phyloP scores from a whole-genome alignment of 2,329 filamentous ascomycete species.

The Fusarium incarnatum region DNA sequence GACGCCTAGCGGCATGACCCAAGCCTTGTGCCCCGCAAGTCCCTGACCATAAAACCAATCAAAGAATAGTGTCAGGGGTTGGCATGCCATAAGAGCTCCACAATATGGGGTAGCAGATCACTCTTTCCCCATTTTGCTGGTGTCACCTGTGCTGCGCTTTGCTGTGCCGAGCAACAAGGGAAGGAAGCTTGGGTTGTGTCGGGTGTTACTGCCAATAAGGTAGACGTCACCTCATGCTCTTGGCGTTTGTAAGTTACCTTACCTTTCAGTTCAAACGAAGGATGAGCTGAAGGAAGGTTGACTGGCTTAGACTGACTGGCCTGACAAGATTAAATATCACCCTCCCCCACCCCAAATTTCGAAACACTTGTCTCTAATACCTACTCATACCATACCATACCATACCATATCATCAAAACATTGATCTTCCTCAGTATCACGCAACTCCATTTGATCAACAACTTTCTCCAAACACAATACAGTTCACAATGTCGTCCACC shows the following conservation, averaged over 20 bases:
- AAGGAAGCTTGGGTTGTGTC: slow-evolving; percentile 17
- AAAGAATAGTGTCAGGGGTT: not conserved
- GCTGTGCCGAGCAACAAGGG: slow-evolving; percentile 1
- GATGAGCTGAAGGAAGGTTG: slow-evolving; percentile 14
- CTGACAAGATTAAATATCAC: slow-evolving; percentile 35
- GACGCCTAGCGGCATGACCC: slow-evolving; percentile 23
- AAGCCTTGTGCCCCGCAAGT: slow-evolving; percentile 31
- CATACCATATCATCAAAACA: not conserved
- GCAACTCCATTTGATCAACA: not conserved
- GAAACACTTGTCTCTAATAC: slow-evolving; percentile 13
- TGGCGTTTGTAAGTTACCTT: slow-evolving; percentile 12
- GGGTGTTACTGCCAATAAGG: slow-evolving; percentile 15
- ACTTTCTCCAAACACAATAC: not conserved
- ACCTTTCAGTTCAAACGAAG: slow-evolving; percentile 4
- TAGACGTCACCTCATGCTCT: slow-evolving; percentile 36
- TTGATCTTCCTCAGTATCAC: not conserved
- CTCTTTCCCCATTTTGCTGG: slow-evolving; percentile 29
- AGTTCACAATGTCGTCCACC: slow-evolving; percentile 35
- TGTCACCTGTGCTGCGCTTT: slow-evolving; percentile 32
- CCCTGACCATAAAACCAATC: slow-evolving; percentile 5
- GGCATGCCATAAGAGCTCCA: slow-evolving; percentile 29
- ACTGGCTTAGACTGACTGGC: not conserved
- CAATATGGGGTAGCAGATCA: slow-evolving; percentile 26
- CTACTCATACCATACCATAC: not conserved
- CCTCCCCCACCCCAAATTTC: slow-evolving; percentile 19